phyloP scores from a whole-genome alignment of 202 grass and related monocot genomes.

The Zoysia matrella region DNA sequence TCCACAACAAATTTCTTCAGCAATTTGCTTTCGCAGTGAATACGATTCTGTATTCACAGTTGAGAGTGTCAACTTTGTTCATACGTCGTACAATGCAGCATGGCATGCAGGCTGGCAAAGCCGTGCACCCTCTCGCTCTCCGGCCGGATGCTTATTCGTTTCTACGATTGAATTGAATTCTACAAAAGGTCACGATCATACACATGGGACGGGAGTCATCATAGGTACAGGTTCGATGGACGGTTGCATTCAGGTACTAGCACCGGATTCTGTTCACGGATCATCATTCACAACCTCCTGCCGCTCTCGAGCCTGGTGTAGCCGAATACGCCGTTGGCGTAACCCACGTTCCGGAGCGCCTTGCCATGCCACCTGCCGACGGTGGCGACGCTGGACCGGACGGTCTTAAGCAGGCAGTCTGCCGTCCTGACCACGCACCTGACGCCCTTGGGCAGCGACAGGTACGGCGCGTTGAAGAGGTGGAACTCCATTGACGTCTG shows the following conservation, averaged over 20 bases:
- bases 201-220: no score
- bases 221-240: constrained; percentile 3
- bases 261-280: not conserved
- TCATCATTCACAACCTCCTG: constrained; percentile 47
- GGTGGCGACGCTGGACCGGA: constrained; percentile 49
- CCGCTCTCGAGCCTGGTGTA: constrained; percentile 59
- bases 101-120: constrained; percentile 29
- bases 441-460: constrained; percentile 52
- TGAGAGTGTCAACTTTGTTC: constrained; percentile 12
- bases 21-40: no score
- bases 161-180: constrained; percentile 46
- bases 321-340: constrained; percentile 61
- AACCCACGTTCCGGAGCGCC: constrained; percentile 51
- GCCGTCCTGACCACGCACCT: constrained; percentile 48
- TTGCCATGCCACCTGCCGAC: constrained; percentile 61
- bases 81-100: constrained; percentile 36
- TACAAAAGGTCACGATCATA: constrained; percentile 1
- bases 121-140: constrained; percentile 38
- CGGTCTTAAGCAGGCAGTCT: constrained; percentile 51
- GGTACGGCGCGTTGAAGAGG: constrained; percentile 65
- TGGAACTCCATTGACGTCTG: constrained; percentile 42
- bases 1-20: no score
- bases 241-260: not conserved
- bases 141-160: constrained; percentile 44
- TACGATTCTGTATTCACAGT: constrained; percentile 27